Evolutionary conservation across 2,329 filamentous ascomycete genomes (phyloP).

Genomic region (Colletotrichum coccodes): DNA sequence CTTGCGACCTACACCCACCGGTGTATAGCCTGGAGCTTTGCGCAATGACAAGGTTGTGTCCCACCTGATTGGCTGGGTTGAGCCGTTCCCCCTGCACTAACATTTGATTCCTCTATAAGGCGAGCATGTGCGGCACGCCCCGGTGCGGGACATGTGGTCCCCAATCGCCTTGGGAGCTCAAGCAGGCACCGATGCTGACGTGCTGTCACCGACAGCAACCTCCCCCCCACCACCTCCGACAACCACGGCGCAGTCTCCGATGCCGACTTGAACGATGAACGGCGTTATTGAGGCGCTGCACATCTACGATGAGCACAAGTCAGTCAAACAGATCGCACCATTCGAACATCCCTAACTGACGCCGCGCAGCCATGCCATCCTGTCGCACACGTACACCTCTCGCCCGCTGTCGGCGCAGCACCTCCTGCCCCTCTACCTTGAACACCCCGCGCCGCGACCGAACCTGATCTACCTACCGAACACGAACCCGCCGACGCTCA

Average conservation of each 20-base stretch:
- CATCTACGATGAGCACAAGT: conserved; percentile 97
- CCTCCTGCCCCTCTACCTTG: conserved; percentile 87
- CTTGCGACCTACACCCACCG: background rate
- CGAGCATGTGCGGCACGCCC: conserved; percentile 17
- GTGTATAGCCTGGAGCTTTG: conserved; percentile 11
- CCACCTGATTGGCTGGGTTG: conserved; percentile 19
- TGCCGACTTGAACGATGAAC: conserved; percentile 69
- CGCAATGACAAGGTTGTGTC: background rate
- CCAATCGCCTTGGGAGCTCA: conserved; percentile 16
- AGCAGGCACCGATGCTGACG: conserved; percentile 15
- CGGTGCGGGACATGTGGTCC: conserved; percentile 17
- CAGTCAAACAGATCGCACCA: conserved; percentile 42
- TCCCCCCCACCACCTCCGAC: conserved; percentile 35
- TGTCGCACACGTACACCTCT: conserved; percentile 89
- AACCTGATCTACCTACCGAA: conserved; percentile 87
- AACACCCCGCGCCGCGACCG: conserved; percentile 82
- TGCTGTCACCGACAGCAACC: conserved; percentile 15
- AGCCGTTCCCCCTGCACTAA: conserved; percentile 10
- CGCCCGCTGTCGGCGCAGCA: conserved; percentile 81
- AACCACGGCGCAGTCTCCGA: conserved; percentile 39
- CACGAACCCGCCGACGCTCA: conserved; percentile 84
- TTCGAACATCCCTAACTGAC: background rate
- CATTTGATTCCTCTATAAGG: conserved; percentile 44
- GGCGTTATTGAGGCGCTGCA: conserved; percentile 94
- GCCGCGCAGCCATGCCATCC: conserved; percentile 76